phyloP scores from a whole-genome alignment of 208 protist genomes.

The Acanthamoeba healyi region DNA sequence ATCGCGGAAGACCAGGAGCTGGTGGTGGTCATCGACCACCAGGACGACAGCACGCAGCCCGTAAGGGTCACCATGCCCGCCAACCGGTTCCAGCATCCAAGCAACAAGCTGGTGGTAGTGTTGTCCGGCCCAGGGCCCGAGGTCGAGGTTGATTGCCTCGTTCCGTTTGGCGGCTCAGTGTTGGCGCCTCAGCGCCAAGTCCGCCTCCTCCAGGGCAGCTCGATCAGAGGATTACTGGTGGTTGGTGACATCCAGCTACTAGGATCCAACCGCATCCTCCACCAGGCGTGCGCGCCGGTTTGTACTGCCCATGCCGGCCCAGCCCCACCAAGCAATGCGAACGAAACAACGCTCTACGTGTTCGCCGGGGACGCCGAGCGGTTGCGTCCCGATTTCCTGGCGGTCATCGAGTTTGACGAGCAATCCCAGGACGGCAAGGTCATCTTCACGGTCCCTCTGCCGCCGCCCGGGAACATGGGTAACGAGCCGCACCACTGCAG shows the following conservation, averaged over 20 bases:
- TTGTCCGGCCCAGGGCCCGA: neutral
- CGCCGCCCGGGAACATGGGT: neutral
- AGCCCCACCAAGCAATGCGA: neutral
- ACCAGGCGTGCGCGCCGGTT: neutral
- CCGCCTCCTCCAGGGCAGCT: neutral
- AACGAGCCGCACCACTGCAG: neutral
- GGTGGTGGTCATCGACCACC: neutral
- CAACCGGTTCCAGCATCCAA: neutral
- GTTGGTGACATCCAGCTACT: neutral
- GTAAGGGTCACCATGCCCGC: neutral
- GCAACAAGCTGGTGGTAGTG: neutral
- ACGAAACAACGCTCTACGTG: neutral
- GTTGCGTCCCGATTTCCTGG: neutral
- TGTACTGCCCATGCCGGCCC: neutral
- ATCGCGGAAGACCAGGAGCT: neutral
- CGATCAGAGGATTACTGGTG: neutral
- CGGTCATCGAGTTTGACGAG: neutral
- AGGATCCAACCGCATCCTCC: neutral
- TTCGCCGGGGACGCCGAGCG: neutral
- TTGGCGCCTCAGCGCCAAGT: neutral
- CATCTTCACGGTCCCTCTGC: neutral
- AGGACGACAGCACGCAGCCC: neutral
- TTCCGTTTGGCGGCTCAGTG: neutral
- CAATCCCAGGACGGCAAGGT: neutral
- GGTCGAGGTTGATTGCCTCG: neutral